phyloP scores from a whole-genome alignment of 2,329 filamentous ascomycete genomes.

The Sporothrix pallida region DNA sequence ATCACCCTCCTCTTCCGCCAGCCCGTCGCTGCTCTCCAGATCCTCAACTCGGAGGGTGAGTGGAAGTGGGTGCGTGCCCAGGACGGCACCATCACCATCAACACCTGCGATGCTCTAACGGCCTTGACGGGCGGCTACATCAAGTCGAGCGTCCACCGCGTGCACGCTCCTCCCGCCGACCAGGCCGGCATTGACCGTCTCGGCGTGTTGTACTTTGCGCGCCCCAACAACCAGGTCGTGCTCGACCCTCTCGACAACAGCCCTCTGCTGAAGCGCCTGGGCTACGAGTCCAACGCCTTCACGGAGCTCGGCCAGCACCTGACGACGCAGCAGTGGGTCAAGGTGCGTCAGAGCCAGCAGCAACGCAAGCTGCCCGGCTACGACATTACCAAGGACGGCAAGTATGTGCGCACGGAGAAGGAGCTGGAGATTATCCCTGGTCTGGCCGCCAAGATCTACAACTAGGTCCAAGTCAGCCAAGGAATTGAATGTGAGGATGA shows the following conservation, averaged over 20 bases:
- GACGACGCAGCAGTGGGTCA: slow-evolving; percentile 37
- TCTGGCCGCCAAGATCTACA: slow-evolving; percentile 49
- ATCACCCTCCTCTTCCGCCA: slow-evolving; percentile 61
- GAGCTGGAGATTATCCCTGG: slow-evolving; percentile 52
- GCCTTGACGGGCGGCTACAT: slow-evolving; percentile 53
- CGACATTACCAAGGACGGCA: slow-evolving; percentile 47
- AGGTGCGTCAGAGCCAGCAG: slow-evolving; percentile 47
- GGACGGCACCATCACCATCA: slow-evolving; percentile 55
- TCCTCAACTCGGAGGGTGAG: slow-evolving; percentile 48
- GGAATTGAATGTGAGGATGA: background rate
- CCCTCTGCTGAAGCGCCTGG: slow-evolving; percentile 46
- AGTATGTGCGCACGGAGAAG: slow-evolving; percentile 46
- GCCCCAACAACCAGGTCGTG: slow-evolving; percentile 48
- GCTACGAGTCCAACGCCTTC: slow-evolving; percentile 48
- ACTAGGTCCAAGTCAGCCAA: slow-evolving; percentile 35
- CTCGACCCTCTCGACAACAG: slow-evolving; percentile 47
- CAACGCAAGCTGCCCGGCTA: slow-evolving; percentile 46
- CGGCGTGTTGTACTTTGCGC: slow-evolving; percentile 59
- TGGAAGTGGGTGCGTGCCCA: slow-evolving; percentile 55
- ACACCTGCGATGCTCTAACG: slow-evolving; percentile 53
- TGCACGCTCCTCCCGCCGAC: slow-evolving; percentile 48
- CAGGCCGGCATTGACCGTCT: slow-evolving; percentile 55
- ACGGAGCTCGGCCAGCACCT: slow-evolving; percentile 37
- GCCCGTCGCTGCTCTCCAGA: slow-evolving; percentile 59
- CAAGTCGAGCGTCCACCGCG: slow-evolving; percentile 47